These are phyloP conservation scores for Candida khao-thaluensis DNA, from an alignment of 805 yeast species.

Conservation along the genomic window DNA sequence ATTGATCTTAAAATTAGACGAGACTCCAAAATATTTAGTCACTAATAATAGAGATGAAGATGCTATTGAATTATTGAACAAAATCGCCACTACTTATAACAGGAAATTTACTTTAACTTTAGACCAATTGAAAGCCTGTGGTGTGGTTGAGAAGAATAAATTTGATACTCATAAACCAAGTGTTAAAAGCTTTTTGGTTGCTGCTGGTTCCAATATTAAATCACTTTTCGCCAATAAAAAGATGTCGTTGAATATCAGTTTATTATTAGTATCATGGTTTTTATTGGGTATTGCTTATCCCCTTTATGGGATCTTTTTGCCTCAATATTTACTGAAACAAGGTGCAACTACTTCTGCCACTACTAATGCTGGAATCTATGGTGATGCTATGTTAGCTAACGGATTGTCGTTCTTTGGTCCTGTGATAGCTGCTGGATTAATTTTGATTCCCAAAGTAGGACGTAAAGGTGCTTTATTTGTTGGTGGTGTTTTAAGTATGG, in stretches of 20 bases:
- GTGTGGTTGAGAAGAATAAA: slow-evolving; percentile 26
- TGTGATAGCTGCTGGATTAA: slow-evolving; percentile 26
- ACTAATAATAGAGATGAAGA: slow-evolving; percentile 52
- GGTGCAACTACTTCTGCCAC: slow-evolving; percentile 48
- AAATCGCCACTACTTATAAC: slow-evolving; percentile 46
- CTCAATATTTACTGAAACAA: slow-evolving; percentile 48
- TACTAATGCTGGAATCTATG: slow-evolving; percentile 19
- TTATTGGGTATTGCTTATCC: slow-evolving; percentile 56
- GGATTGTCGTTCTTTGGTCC: slow-evolving; percentile 31
- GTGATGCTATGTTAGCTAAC: slow-evolving; percentile 29
- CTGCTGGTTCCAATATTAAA: slow-evolving; percentile 19
- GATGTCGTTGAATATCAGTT: slow-evolving; percentile 40
- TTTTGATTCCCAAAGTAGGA: slow-evolving; percentile 37
- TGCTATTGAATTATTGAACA: slow-evolving; percentile 42
- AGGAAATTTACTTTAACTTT: slow-evolving; percentile 43
- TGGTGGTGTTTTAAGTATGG: slow-evolving; percentile 55
- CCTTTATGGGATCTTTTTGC: slow-evolving; percentile 51
- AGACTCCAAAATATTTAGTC: slow-evolving; percentile 56
- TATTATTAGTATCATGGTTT: slow-evolving; percentile 50
- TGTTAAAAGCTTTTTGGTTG: slow-evolving; percentile 19
- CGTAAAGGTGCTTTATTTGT: slow-evolving; percentile 57
- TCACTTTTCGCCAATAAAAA: slow-evolving; percentile 37
- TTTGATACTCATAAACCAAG: slow-evolving; percentile 17
- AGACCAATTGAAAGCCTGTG: slow-evolving; percentile 46
- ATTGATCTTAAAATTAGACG: slow-evolving; percentile 39